Conservation (phyloP, 805 yeast species). For the Yarrowia hollandica region DNA sequence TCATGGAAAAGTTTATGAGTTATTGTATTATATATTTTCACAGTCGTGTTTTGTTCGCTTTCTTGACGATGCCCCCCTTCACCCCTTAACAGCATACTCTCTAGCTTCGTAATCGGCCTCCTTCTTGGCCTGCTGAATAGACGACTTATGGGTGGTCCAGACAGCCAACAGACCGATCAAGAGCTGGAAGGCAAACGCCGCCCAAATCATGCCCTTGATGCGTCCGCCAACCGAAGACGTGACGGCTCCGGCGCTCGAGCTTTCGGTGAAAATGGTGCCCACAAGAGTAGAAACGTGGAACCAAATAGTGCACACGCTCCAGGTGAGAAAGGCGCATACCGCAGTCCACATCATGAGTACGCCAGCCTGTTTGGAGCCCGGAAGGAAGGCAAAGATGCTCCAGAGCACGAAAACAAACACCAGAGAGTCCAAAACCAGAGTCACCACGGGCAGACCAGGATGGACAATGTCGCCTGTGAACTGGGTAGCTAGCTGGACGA, state of each 20-base stretch:
- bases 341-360: slow-evolving; percentile 13
- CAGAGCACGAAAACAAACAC: neutral
- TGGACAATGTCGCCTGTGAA: slow-evolving; percentile 14
- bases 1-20: no score
- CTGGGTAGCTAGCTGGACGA: slow-evolving; percentile 15
- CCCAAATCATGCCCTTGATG: slow-evolving; percentile 35
- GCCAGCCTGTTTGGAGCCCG: neutral
- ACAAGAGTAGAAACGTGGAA: slow-evolving; percentile 34
- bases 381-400: neutral
- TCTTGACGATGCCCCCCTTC: neutral
- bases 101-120: slow-evolving; percentile 12
- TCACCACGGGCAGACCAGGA: slow-evolving; percentile 4
- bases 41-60: no score
- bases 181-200: slow-evolving; percentile 33
- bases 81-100: neutral
- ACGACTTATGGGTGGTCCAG: slow-evolving; percentile 7
- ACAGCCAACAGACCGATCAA: slow-evolving; percentile 16
- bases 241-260: slow-evolving; percentile 32
- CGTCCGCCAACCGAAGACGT: slow-evolving; percentile 31
- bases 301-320: slow-evolving; percentile 37
- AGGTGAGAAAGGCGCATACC: slow-evolving; percentile 30
- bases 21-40: no score
- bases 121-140: neutral
- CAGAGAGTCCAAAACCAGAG: neutral
- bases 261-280: slow-evolving; percentile 30